Evolutionary conservation across 2,329 filamentous ascomycete genomes (phyloP), one percentile per base, ranked within the genome.

Genomic region (Diaporthe sp.): DNA sequence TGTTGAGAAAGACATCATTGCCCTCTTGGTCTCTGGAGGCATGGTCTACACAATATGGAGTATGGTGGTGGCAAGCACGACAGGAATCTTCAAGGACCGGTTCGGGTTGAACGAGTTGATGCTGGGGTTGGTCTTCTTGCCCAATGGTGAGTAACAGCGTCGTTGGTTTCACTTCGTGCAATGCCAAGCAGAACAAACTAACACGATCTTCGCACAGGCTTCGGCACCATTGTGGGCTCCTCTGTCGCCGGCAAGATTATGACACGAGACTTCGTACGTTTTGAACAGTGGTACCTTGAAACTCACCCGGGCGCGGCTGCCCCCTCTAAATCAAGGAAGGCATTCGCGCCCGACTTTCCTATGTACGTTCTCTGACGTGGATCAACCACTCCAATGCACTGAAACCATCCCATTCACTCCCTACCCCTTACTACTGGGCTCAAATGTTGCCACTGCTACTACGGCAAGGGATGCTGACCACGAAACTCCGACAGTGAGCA

Each of bases 1-100:
- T 4, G 75, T 77, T 10, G 84, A 88, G 72, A 87, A 86, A 74
- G 86, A 88, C 69, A 83, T 88, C 19, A 81, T 86, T 56, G 79
- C 83, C 58, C 83, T 82, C 5, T 77, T 88, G 0, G 77, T 86
- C 69, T 88, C 83, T 53, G 84, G 85, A 55, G 82, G 82, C 15
- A 81, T 86, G 8, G 81, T 86, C 1, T 88, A 87, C 75, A 83
- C 85, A 0, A 81, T 86, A 17, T 88, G 85, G 85, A 85, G 82
- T 30, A 88, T 88, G 85, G 82, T 88, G 7, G 86, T 84, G 2
- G 83, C 85, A 2, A 85, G 81, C 17, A 88, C 85, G 1, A 83
- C 84, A 0, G 80, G 80, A 1, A 70, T 85, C 4, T 84, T 87
- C 71, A 79, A 84, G 75, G 75, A 79, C 0, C 79, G 77, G 10